A percentile compares a stretch with the other conserved stretches of the same genome.
These are phyloP conservation scores for Euphrasia confusa DNA, from an alignment of 257 asterid genomes.

Conservation along the genomic window DNA sequence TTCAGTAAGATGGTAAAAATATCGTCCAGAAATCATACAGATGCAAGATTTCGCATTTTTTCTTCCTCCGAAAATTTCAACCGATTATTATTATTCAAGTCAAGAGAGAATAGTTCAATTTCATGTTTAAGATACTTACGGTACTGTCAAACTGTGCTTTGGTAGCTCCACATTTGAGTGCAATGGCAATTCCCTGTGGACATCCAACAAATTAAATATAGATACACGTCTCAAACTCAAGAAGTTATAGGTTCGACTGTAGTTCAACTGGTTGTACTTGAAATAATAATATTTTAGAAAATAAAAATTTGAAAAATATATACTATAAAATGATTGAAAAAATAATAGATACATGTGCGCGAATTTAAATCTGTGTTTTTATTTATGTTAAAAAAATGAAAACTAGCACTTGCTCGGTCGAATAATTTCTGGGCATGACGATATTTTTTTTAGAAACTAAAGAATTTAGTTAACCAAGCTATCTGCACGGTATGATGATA, in stretches of 20 bases:
- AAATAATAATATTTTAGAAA: no score
- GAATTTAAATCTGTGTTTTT: no score
- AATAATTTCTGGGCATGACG: background rate
- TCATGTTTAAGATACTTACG: slow-evolving; percentile 36
- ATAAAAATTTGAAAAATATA: no score
- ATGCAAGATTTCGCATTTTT: background rate
- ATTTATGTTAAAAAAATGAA: background rate
- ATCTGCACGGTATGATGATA: background rate
- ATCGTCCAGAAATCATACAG: slow-evolving; percentile 2
- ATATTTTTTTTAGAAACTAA: no score
- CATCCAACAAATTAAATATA: background rate
- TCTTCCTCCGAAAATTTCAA: background rate
- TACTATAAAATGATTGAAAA: no score
- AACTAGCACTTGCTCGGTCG: no score
- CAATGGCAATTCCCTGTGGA: slow-evolving; percentile 83
- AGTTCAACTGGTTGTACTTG: no score
- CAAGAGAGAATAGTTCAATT: no score
- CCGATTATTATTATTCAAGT: no score
- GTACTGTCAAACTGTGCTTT: slow-evolving; percentile 91
- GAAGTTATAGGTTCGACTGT: no score
- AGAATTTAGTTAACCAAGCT: background rate
- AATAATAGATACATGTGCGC: no score
- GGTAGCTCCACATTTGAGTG: slow-evolving; percentile 97
- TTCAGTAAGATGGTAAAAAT: background rate
- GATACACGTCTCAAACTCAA: background rate